Conservation (phyloP, 1,284 basidiomycete genomes). For the Rhodotorula sp. region DNA sequence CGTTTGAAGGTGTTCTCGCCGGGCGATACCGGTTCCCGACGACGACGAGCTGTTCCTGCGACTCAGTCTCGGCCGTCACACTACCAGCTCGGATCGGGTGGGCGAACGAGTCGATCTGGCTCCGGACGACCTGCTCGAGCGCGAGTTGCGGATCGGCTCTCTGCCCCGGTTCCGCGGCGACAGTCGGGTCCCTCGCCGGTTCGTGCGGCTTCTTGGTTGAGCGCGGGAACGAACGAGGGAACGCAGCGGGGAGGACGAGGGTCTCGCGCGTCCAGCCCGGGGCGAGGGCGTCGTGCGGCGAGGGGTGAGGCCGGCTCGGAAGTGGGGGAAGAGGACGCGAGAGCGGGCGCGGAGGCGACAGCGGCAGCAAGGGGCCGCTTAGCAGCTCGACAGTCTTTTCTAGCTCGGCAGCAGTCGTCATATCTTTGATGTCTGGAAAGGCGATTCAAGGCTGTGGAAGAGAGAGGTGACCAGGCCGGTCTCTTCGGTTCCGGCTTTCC, state of each 20-base stretch:
- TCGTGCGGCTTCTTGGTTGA: conserved; percentile 7
- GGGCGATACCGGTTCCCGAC: conserved; percentile 33
- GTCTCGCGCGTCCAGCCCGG: conserved; percentile 30
- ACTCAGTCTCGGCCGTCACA: not conserved
- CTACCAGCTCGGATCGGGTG: conserved; percentile 8
- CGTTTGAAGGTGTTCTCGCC: not conserved
- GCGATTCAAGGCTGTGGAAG: no score
- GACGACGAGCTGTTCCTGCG: conserved; percentile 34
- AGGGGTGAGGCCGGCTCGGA: conserved; percentile 5
- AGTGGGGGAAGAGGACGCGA: conserved; percentile 17
- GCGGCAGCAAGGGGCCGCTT: conserved; percentile 24
- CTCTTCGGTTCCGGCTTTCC: no score
- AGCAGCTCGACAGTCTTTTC: conserved; percentile 4
- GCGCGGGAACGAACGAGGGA: conserved; percentile 23
- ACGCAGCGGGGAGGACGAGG: conserved; percentile 33
- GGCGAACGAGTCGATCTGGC: conserved; percentile 24
- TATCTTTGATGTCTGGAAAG: not conserved
- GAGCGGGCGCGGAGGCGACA: conserved; percentile 21
- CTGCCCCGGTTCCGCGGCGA: not conserved
- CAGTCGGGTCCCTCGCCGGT: not conserved
- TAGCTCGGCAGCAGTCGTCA: not conserved
- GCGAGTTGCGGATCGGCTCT: conserved; percentile 12
- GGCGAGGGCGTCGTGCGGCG: conserved; percentile 7
- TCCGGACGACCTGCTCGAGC: conserved; percentile 11
- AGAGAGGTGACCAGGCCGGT: no score